A percentile compares a stretch with the other conserved stretches of the same genome.
These are phyloP conservation scores for Ceratocystis ficicola DNA, from an alignment of 2,329 filamentous ascomycete genomes.

Conservation along the genomic window DNA sequence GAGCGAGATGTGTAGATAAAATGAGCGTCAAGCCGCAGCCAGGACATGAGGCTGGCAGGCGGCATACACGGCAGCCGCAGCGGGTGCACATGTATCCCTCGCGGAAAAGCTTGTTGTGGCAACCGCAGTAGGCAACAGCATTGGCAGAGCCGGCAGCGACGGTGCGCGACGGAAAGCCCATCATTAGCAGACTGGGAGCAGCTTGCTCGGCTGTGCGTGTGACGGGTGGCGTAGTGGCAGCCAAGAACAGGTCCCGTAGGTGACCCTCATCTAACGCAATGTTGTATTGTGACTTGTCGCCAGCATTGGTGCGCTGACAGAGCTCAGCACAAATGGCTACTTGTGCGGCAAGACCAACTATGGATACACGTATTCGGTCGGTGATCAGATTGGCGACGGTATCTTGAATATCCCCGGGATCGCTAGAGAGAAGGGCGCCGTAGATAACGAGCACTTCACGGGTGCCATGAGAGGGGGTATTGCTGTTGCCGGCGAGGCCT, in stretches of 20 bases:
- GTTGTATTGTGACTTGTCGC: conserved; percentile 62
- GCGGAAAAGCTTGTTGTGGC: conserved; percentile 67
- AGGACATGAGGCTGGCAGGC: conserved; percentile 79
- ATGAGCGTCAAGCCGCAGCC: conserved; percentile 86
- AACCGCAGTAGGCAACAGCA: conserved; percentile 69
- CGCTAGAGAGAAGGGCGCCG: conserved; percentile 77
- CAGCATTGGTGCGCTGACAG: conserved; percentile 73
- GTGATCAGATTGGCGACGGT: conserved; percentile 67
- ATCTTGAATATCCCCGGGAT: conserved; percentile 89
- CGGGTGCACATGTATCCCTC: conserved; percentile 87
- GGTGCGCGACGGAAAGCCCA: conserved; percentile 88
- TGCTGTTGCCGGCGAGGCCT: conserved; percentile 36
- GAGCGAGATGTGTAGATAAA: conserved; percentile 79
- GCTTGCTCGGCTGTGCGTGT: conserved; percentile 52
- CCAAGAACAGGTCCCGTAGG: conserved; percentile 79
- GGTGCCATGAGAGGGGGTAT: conserved; percentile 86
- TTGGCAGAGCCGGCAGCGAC: conserved; percentile 49
- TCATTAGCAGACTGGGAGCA: conserved; percentile 68
- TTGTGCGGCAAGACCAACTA: conserved; percentile 83
- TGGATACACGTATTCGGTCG: conserved; percentile 74
- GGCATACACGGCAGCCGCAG: conserved; percentile 80
- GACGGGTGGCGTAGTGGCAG: conserved; percentile 77
- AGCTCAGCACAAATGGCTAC: conserved; percentile 87
- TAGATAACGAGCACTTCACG: conserved; percentile 86
- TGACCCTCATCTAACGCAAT: conserved; percentile 67